phyloP scores from a whole-genome alignment of 2,329 filamentous ascomycete genomes.

The Hypoxylon sp. region DNA sequence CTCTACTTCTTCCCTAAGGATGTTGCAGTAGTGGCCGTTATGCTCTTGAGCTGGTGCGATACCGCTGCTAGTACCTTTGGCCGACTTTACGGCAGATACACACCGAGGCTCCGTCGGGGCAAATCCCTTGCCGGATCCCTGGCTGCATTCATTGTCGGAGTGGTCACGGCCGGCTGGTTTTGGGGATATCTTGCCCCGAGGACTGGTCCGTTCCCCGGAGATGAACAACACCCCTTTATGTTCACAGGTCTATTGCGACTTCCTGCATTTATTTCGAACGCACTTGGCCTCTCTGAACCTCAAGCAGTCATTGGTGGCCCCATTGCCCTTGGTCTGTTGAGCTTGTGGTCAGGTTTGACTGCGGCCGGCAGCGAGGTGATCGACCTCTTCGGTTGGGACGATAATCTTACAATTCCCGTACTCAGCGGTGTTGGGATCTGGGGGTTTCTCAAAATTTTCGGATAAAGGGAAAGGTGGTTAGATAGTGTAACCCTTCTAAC shows the following conservation, averaged over 20 bases:
- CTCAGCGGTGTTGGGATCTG: slow-evolving; percentile 90
- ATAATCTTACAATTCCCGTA: slow-evolving; percentile 96
- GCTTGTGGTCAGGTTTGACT: slow-evolving; percentile 88
- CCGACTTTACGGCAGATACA: slow-evolving; percentile 89
- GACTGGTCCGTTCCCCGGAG: slow-evolving; percentile 76
- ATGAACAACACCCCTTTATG: slow-evolving; percentile 80
- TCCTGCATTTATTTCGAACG: slow-evolving; percentile 70
- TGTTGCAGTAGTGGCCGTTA: slow-evolving; percentile 87
- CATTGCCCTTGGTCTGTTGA: slow-evolving; percentile 83
- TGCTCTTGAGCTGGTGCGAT: slow-evolving; percentile 97
- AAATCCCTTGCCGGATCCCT: slow-evolving; percentile 93
- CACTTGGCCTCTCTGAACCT: slow-evolving; percentile 72
- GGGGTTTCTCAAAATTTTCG: slow-evolving; percentile 91
- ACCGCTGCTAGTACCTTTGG: slow-evolving; percentile 97
- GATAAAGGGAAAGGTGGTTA: slow-evolving; percentile 58
- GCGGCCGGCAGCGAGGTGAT: slow-evolving; percentile 91
- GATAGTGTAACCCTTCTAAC: slow-evolving; percentile 34
- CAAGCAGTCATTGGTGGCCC: slow-evolving; percentile 77
- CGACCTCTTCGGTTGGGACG: slow-evolving; percentile 94
- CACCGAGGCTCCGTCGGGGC: slow-evolving; percentile 84
- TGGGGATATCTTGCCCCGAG: slow-evolving; percentile 88
- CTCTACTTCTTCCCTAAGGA: slow-evolving; percentile 94
- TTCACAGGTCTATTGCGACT: slow-evolving; percentile 84
- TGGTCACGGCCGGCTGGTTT: slow-evolving; percentile 86
- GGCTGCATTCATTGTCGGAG: slow-evolving; percentile 86